Base-by-base conservation (phyloP, 1,139 yeast genomes). In the Lodderomyces jiufengensis region DNA sequence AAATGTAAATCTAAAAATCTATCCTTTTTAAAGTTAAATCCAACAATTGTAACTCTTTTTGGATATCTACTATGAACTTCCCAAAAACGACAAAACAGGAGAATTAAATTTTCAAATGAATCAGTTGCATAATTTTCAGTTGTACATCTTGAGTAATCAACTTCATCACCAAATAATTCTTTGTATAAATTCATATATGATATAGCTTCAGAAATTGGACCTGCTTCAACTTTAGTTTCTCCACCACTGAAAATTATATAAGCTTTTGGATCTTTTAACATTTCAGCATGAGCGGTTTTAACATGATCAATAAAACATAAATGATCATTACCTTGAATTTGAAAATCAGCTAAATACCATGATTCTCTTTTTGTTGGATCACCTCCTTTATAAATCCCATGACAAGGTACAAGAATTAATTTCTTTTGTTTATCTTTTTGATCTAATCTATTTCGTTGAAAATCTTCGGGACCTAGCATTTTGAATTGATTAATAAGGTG, bases 81-180 rank as follows among this genome's bases (percentile, higher is more conserved):
- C 31, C 69, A 59, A 52, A 70, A 85, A 33, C 82, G 61, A 32
- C 77, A 69, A 2, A 85, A 47, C 47, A 83, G 77, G 52, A 77
- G 84, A 2, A 84, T 44, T 6, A 85, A 73, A 53, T 86, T 86
- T 52, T 86, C 95, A 54, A 81, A 82, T 2, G 95, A 84, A 54
- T 86, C 95, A 31, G 87, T 61, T 0, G 95, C 90, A 55, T 61
- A 82, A 46, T 81, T 87, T 51, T 86, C 95, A 2, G 73, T 52
- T 4, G 61, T 41, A 3, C 74, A 52, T 23, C 74, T 52, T 9
- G 51, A 42, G 3, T 48, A 36, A 2, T 55, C 27, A 2, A 28
- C 1, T 12, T 32, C 38, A 30, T 13, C 22, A 15, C 18, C 40
- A 28, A 41, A 27, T 43, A 45, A 12, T 36, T 47, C 33, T 44